Evolutionary conservation across 176 grass and related monocot species (phyloP), one percentile per base, ranked within the genome.

Genomic region (Hyparrhenia diplandra): DNA sequence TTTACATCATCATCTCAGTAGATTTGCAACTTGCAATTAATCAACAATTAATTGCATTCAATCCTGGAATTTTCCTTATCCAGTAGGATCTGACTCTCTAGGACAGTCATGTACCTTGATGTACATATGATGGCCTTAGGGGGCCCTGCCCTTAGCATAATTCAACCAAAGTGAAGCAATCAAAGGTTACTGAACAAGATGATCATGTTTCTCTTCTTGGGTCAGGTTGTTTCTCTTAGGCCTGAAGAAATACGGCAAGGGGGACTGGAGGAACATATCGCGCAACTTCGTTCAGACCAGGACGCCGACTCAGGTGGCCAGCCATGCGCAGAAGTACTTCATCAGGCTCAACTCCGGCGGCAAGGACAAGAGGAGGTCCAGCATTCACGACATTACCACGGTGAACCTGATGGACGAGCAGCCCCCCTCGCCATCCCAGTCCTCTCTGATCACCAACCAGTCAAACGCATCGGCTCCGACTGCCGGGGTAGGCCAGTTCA

Each of bases 241-340:
- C 14, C 83, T 97, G 76, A 76, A 92, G 54, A 87, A 97, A 42
- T 72, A 90, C 30, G 94, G 94, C 13, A 97, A 94, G 82, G 94
- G 94, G 69, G 94, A 97, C 55, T 97, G 94, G 94, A 94, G 92
- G 85, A 97, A 83, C 87, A 97, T 97, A 67, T 90, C 94, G 0
- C 85, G 92, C 74, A 90, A 97, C 70, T 92, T 87, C 1, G 94
- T 97, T 66, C 86, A 82, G 28, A 90, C 94, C 0, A 87, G 92
- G 65, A 94, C 94, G 2, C 94, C 94, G 4, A 97, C 94, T 10
- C 94, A 97, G 83, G 94, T 97, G 69, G 94, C 94, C 7, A 97
- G 94, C 46, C 94, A 97, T 4, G 94, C 94, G 0, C 94, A 97
- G 73, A 97, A 97, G 83, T 97, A 97, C 76, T 97, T 85, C 90